Percentiles rank a stretch among this genome's conserved stretches.
Evolutionary conservation across 140 eudicot species (phyloP).

Genomic region (Erigeron philadelphicus): DNA sequence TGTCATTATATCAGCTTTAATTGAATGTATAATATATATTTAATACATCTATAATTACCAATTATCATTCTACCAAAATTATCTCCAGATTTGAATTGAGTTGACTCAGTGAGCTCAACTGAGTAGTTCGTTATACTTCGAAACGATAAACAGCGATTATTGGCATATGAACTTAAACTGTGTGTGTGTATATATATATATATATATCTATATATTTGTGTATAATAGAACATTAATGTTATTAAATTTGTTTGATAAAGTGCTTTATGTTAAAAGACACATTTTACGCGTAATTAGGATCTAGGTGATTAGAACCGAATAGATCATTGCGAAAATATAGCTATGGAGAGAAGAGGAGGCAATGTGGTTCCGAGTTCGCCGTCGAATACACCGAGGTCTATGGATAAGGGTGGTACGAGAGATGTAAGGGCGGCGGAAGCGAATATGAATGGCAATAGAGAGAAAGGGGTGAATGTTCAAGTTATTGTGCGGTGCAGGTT

Average conservation of each 20-base stretch:
- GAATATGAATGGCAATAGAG: constrained; percentile 15
- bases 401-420: too few species aligned
- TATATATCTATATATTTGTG: neutral
- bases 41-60: neutral
- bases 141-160: constrained; percentile 16
- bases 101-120: constrained; percentile 30
- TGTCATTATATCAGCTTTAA: neutral
- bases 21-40: neutral
- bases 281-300: constrained; percentile 12
- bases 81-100: constrained; percentile 35
- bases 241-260: neutral
- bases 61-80: neutral
- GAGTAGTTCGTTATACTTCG: constrained; percentile 18
- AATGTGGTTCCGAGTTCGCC: too few species aligned
- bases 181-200: too few species aligned
- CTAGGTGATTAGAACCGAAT: constrained; percentile 15
- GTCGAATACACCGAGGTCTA: too few species aligned
- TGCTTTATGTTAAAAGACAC: constrained; percentile 18
- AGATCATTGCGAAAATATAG: neutral
- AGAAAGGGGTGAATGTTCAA: constrained; percentile 90
- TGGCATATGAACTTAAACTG: neutral
- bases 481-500: constrained; percentile 93
- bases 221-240: constrained; percentile 11
- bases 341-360: too few species aligned
- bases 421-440: too few species aligned